These are phyloP conservation scores for Trichoderma gracile DNA, from an alignment of 2,329 filamentous ascomycete genomes.

Conservation along the genomic window DNA sequence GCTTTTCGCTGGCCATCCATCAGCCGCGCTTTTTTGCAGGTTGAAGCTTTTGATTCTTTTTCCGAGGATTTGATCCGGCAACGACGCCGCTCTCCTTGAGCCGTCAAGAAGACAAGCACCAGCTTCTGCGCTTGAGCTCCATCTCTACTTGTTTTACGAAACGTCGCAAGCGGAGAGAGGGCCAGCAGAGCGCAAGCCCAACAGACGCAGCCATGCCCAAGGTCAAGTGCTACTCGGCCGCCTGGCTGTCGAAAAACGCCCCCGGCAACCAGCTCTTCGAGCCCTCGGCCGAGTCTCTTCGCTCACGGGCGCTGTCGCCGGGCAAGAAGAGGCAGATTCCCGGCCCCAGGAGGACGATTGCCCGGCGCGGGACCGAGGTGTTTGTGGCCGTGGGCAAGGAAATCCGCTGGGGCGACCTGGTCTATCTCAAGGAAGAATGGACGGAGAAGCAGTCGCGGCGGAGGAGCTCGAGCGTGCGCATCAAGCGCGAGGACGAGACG, in stretches of 20 bases:
- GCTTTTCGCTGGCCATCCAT: neutral
- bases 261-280: constrained; percentile 79
- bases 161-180: neutral
- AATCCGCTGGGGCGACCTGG: constrained; percentile 87
- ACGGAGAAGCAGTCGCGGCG: constrained; percentile 35
- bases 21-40: constrained; percentile 27
- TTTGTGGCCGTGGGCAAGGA: constrained; percentile 88
- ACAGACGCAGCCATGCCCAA: constrained; percentile 67
- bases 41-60: constrained; percentile 14
- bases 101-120: constrained; percentile 5
- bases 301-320: constrained; percentile 43
- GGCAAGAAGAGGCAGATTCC: constrained; percentile 46
- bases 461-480: constrained; percentile 38
- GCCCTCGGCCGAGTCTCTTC: constrained; percentile 43
- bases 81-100: constrained; percentile 15
- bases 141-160: too few species aligned
- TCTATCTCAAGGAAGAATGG: constrained; percentile 68
- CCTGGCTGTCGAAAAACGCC: constrained; percentile 79
- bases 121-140: neutral
- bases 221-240: constrained; percentile 79
- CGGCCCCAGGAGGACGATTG: constrained; percentile 68
- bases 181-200: neutral
- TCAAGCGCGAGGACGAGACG: constrained; percentile 52
- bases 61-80: neutral
- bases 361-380: constrained; percentile 78